Conservation (phyloP, 2,329 filamentous ascomycete genomes). For the Trichoderma afroharzianum region DNA sequence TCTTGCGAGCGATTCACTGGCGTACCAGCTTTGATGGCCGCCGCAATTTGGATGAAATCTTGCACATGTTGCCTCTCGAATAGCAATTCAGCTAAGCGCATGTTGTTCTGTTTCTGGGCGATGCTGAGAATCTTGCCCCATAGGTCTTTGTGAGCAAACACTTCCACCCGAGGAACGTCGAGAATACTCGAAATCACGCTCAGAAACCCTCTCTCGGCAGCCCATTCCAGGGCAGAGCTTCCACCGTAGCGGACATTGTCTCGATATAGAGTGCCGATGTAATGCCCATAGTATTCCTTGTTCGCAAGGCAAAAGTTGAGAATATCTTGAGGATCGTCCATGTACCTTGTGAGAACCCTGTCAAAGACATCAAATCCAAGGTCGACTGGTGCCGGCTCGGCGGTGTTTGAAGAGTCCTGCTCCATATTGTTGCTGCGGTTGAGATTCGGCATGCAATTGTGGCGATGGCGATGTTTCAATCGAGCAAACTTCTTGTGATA, state of each 20-base stretch:
- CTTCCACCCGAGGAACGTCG: not conserved
- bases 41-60: not conserved
- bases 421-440: not conserved
- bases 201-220: not conserved
- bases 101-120: not conserved
- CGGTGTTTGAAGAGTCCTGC: not conserved
- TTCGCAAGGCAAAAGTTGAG: not conserved
- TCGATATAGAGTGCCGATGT: not conserved
- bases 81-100: not conserved
- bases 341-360: not conserved
- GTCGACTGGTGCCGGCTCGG: not conserved
- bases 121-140: not conserved
- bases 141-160: not conserved
- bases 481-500: not conserved
- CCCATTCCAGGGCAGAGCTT: not conserved
- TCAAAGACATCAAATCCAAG: not conserved
- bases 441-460: not conserved
- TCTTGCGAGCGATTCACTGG: not conserved
- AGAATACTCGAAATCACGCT: not conserved
- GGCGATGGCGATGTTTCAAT: not conserved
- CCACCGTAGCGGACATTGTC: not conserved
- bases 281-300: not conserved
- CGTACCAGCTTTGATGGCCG: not conserved
- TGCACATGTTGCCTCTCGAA: not conserved
- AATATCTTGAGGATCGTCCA: not conserved